These are phyloP conservation scores for Aspergillus pseudoterreus DNA, from an alignment of 2,329 filamentous ascomycete species.

Conservation along the genomic window DNA sequence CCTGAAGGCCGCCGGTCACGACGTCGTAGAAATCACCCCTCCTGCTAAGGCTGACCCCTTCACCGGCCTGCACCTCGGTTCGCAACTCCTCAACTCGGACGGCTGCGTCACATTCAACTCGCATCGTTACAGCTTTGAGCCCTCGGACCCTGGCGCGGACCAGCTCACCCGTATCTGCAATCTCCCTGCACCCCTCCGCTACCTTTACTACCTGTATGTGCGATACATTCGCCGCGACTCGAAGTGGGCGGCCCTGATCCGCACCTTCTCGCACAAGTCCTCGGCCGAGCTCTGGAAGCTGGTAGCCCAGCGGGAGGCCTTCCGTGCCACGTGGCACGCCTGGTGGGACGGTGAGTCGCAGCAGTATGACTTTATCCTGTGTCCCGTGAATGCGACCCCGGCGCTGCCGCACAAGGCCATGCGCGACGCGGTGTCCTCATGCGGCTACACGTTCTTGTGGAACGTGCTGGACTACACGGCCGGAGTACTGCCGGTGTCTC, in stretches of 20 bases:
- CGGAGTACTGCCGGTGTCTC: conserved; percentile 79
- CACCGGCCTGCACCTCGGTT: conserved; percentile 71
- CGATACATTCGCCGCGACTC: conserved; percentile 73
- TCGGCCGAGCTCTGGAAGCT: conserved; percentile 80
- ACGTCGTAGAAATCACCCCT: conserved; percentile 62
- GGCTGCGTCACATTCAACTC: conserved; percentile 76
- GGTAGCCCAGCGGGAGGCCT: conserved; percentile 71
- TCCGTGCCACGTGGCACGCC: conserved; percentile 72
- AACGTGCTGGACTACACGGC: conserved; percentile 87
- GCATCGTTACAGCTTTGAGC: conserved; percentile 72
- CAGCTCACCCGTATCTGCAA: conserved; percentile 72
- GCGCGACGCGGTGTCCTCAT: conserved; percentile 78
- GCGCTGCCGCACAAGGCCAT: conserved; percentile 84
- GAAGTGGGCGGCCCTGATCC: conserved; percentile 74
- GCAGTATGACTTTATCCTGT: conserved; percentile 74
- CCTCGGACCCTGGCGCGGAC: conserved; percentile 71
- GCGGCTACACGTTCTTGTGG: conserved; percentile 91
- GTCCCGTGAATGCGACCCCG: conserved; percentile 85
- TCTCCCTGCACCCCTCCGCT: conserved; percentile 71
- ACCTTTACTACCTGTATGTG: conserved; percentile 86
- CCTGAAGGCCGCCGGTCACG: conserved; percentile 68
- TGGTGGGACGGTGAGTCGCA: conserved; percentile 74
- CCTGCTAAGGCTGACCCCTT: conserved; percentile 73
- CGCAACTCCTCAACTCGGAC: conserved; percentile 78
- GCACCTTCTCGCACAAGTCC: conserved; percentile 68